A percentile compares a stretch with the other conserved stretches of the same genome.
phyloP scores from a whole-genome alignment of 2,329 filamentous ascomycete genomes.

The Knufia fluminis region DNA sequence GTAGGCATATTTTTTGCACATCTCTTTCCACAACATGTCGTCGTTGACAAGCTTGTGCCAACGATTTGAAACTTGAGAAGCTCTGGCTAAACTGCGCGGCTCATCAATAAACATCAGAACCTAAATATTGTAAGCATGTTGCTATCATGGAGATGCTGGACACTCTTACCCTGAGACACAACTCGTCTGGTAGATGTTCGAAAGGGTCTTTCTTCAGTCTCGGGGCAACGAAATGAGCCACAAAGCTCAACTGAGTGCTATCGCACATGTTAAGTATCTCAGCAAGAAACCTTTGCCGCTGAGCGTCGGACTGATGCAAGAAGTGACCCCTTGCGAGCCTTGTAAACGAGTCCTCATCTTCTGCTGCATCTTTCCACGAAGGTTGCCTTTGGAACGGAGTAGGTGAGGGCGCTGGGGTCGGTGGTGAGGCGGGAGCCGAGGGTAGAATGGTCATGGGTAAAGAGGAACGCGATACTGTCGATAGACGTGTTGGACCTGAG shows the following conservation, averaged over 20 bases:
- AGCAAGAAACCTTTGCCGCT: slow-evolving; percentile 71
- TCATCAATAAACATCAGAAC: slow-evolving; percentile 96
- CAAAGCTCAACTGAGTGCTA: slow-evolving; percentile 88
- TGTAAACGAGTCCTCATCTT: slow-evolving; percentile 74
- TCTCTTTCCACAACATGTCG: slow-evolving; percentile 95
- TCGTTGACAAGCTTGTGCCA: slow-evolving; percentile 92
- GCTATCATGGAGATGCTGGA: neutral
- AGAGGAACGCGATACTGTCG: slow-evolving; percentile 29
- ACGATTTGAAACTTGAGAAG: slow-evolving; percentile 88
- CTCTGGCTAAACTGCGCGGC: slow-evolving; percentile 81
- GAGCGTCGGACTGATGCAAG: slow-evolving; percentile 62
- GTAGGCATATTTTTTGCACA: slow-evolving; percentile 94
- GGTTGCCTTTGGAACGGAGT: slow-evolving; percentile 54
- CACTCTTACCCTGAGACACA: slow-evolving; percentile 69
- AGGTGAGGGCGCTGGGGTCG: slow-evolving; percentile 58
- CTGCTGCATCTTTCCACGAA: slow-evolving; percentile 37
- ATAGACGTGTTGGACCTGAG: slow-evolving; percentile 23
- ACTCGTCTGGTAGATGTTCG: slow-evolving; percentile 78
- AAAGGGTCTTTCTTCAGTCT: slow-evolving; percentile 95
- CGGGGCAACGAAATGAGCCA: slow-evolving; percentile 91
- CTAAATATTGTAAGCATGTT: slow-evolving; percentile 35
- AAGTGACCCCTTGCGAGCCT: slow-evolving; percentile 74
- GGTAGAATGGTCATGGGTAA: slow-evolving; percentile 54
- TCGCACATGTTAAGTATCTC: slow-evolving; percentile 91
- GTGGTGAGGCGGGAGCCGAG: slow-evolving; percentile 56